Base-by-base conservation (phyloP, 176 grass and related monocot species). In the Hyparrhenia diplandra region DNA sequence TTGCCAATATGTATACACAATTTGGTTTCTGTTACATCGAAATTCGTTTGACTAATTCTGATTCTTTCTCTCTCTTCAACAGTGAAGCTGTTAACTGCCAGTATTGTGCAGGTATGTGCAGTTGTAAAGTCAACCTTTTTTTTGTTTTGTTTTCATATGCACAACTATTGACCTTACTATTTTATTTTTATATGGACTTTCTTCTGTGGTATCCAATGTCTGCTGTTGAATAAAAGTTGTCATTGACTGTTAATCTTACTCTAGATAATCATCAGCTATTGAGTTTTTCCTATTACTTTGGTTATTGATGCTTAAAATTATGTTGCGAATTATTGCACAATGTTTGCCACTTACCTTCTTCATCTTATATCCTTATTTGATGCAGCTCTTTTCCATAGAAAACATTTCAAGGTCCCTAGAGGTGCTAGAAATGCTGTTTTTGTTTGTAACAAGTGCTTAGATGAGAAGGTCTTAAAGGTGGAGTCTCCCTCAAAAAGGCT, bases 351-450 rank as follows among this genome's bases (percentile, higher is more conserved):
- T 82, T 75, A 80, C 21, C 60, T 91, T 84, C 63, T 80, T 60
- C 87, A 73, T 86, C n/a, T 77, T 80, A 43, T 73, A 4, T 58
- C 24, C 54, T 62, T 27, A 28, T 62, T 76, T 6, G 82, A 36
- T 64, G 85, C 93, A 99, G 96, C 88, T n/a, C 83, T 84, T 88
- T 99, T 99, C 84, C 96, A 99, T 84, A 87, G 71, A 78, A 99
- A 87, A 70, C 96, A 99, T 93, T 95, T 95, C 80, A 99, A 86
- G 66, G 79, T 95, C 68, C 87, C 96, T 71, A 93, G 70, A 86
- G 87, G 85, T 88, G 86, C 82, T 66, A 23, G 57, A 27, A 41
- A 71, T 86, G 34, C 82, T 13, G 55, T 88, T 83, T 99, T 91
- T 67, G 90, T 87, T 72, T 99, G 96, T 76, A 82, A 85, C 76